phyloP scores from a whole-genome alignment of 306 rosid species.

The Cucurbita argyrosperma region DNA sequence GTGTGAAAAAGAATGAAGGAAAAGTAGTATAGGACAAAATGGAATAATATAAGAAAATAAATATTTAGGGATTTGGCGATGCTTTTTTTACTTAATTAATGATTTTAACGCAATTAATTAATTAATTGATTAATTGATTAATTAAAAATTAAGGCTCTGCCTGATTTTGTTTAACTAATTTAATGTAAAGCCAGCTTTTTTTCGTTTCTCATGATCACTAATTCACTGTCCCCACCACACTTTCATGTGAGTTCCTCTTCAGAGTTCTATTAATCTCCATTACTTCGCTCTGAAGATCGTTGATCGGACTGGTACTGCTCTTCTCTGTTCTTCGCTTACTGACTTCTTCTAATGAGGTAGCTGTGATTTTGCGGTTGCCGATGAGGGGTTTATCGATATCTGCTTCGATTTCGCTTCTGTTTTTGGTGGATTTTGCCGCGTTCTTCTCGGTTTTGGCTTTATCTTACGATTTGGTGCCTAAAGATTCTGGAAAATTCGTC shows the following conservation, averaged over 20 bases:
- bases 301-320: background rate
- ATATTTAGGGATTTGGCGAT: background rate
- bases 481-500: slow-evolving; percentile 19
- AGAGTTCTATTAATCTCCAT: slow-evolving; percentile 6
- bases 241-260: slow-evolving; percentile 32
- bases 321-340: background rate
- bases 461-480: slow-evolving; percentile 15
- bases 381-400: slow-evolving; percentile 22
- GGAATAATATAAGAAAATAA: background rate
- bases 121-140: background rate
- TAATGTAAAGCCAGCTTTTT: slow-evolving; percentile 36
- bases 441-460: slow-evolving; percentile 40
- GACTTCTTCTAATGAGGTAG: no score
- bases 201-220: slow-evolving; percentile 9
- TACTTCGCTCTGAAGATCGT: background rate
- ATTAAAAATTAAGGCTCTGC: background rate
- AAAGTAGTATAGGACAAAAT: background rate
- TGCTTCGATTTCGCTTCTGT: slow-evolving; percentile 18
- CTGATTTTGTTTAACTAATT: background rate
- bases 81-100: background rate
- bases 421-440: slow-evolving; percentile 22
- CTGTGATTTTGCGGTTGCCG: background rate
- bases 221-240: slow-evolving; percentile 12
- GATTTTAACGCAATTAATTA: no score
- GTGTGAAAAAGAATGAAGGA: background rate